Base-by-base conservation (phyloP, 306 rosid species). In the Rubus idaeus region DNA sequence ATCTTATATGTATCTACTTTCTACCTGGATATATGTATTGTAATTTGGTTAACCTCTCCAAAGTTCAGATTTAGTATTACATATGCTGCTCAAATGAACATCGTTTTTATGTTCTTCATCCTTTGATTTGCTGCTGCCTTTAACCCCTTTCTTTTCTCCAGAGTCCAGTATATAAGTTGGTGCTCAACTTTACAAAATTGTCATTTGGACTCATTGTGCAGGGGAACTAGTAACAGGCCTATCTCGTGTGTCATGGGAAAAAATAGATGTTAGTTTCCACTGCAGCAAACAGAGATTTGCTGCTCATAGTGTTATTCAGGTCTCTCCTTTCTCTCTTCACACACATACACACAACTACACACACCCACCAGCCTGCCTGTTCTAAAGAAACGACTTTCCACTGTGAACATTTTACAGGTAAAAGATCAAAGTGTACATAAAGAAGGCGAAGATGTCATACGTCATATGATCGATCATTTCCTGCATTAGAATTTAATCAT, bases 231-330 rank as follows among this genome's bases (percentile, higher is more conserved):
- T 93, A 70, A 87, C 90, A 11, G 99, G 96, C 44, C 80, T 96
- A 77, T 96, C 99, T 46, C 77, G 90, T 3, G 73, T 96, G 58
- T 89, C 97, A 8, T 96, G 99, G 99, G 94, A 96, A 78, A 96
- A 96, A 79, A 86, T 96, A 81, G 99, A 96, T 85, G 98, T 96
- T 85, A 92, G 97, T 83, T 96, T 96, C 75, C 99, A 87, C 74
- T 77, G 87, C 69, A 86, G 90, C 85, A 92, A 84, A 62, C 87
- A 79, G 26, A 87, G 90, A 75, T 91, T 88, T 87, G 97, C 99
- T 79, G 96, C 99, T 82, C 99, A 96, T 82, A 96, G 97, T 84
- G 79, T 96, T 79, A 96, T 96, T 82, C 99, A 96, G 98, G 99
- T 95, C 8, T 17, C 51, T 23, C 56, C 70, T 74, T 5, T 4